phyloP scores from a whole-genome alignment of 176 grass and related monocot genomes.

The Oropetium thomaeum region DNA sequence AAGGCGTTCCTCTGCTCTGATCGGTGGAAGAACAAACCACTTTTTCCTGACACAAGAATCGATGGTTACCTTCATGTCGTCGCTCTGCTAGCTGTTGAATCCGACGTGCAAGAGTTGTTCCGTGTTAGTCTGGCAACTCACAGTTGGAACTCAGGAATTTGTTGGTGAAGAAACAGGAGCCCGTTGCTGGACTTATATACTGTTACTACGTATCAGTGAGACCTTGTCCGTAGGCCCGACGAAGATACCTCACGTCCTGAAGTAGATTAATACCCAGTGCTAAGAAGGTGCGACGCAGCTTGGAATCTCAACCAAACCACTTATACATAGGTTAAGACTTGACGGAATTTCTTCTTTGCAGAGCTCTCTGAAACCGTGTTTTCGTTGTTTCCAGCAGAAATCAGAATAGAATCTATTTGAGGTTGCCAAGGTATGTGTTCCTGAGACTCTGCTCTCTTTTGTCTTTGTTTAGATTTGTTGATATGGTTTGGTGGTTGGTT shows the following conservation, averaged over 20 bases:
- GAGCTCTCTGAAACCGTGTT: conserved; percentile 9
- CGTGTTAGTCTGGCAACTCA: background rate
- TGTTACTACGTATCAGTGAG: background rate
- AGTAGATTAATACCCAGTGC: background rate
- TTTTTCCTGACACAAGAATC: background rate
- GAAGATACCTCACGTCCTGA: background rate
- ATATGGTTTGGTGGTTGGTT: background rate
- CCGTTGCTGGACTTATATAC: conserved; percentile 2
- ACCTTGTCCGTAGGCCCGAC: background rate
- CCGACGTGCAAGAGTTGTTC: background rate
- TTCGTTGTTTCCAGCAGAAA: background rate
- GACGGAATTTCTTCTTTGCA: no score
- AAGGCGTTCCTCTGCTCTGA: background rate
- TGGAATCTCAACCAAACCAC: background rate
- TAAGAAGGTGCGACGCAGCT: conserved; percentile 10
- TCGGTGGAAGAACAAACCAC: background rate
- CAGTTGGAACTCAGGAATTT: background rate
- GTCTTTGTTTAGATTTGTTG: background rate
- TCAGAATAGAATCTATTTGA: background rate
- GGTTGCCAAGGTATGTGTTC: background rate
- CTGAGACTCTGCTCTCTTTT: background rate
- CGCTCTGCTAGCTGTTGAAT: background rate
- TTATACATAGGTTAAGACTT: conserved; percentile 17
- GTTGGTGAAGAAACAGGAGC: background rate
- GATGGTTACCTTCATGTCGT: conserved; percentile 29